These are phyloP conservation scores for Penicillium sp. DNA, from an alignment of 2,329 filamentous ascomycete species.

Conservation along the genomic window DNA sequence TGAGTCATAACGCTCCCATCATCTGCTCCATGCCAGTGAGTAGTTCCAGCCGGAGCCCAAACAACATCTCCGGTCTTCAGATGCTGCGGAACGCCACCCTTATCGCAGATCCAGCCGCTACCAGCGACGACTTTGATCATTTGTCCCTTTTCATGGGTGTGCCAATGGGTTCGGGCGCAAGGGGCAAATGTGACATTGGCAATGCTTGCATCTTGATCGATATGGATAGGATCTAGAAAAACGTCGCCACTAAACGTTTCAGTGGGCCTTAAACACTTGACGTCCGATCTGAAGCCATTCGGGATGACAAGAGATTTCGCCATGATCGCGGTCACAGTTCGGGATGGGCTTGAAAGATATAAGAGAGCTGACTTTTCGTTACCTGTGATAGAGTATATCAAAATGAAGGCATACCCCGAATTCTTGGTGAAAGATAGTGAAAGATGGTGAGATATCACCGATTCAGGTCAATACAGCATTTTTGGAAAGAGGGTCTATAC, in stretches of 20 bases:
- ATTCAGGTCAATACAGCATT: too few relatives aligned
- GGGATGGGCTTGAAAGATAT: too few relatives aligned
- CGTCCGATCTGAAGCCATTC: too few relatives aligned
- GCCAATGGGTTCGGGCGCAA: constrained; percentile 51
- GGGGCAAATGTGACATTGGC: constrained; percentile 50
- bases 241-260: constrained; percentile 36
- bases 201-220: constrained; percentile 34
- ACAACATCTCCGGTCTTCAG: constrained; percentile 49
- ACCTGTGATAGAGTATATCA: too few relatives aligned
- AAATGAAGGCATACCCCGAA: too few relatives aligned
- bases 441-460: too few relatives aligned
- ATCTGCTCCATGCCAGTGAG: constrained; percentile 53
- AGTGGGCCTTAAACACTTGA: too few relatives aligned
- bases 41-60: constrained; percentile 46
- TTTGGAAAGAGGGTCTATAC: too few relatives aligned
- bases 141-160: constrained; percentile 51
- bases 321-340: too few relatives aligned
- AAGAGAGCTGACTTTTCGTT: too few relatives aligned
- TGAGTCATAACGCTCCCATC: constrained; percentile 48
- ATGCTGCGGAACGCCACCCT: constrained; percentile 40
- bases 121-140: constrained; percentile 47
- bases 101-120: constrained; percentile 49
- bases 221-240: constrained; percentile 32
- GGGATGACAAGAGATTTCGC: too few relatives aligned
- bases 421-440: too few relatives aligned